A percentile compares a stretch with the other conserved stretches of the same genome.
phyloP scores from a whole-genome alignment of 2,329 filamentous ascomycete species.

The Davidsoniella virescens region DNA sequence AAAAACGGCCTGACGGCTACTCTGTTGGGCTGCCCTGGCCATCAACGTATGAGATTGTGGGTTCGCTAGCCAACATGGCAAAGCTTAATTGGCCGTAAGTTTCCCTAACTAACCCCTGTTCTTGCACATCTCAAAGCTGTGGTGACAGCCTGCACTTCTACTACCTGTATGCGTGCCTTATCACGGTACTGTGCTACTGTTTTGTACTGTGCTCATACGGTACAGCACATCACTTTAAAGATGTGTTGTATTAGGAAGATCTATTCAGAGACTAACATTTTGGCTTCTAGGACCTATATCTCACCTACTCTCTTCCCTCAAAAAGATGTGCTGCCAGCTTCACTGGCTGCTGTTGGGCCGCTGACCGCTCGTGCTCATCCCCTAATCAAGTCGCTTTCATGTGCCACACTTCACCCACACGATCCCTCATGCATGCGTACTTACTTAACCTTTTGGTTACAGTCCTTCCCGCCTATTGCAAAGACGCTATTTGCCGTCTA shows the following conservation, averaged over 20 bases:
- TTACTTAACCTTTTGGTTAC: slow-evolving; percentile 74
- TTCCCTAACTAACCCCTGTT: not conserved
- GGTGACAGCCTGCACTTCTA: not conserved
- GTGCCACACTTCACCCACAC: slow-evolving; percentile 72
- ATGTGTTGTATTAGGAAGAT: slow-evolving; percentile 11
- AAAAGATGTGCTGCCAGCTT: slow-evolving; percentile 46
- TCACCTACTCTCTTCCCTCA: slow-evolving; percentile 76
- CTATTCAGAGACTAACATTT: slow-evolving; percentile 10
- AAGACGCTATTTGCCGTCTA: slow-evolving; percentile 66
- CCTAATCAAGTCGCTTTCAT: slow-evolving; percentile 69
- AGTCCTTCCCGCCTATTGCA: slow-evolving; percentile 61
- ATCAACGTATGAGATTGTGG: slow-evolving; percentile 54
- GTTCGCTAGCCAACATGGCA: slow-evolving; percentile 68
- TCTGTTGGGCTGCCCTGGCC: slow-evolving; percentile 59
- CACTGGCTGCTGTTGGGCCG: slow-evolving; percentile 54
- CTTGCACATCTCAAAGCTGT: not conserved
- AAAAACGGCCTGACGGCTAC: slow-evolving; percentile 51
- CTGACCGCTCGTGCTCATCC: slow-evolving; percentile 77
- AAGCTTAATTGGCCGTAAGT: slow-evolving; percentile 68
- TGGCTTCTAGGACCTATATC: slow-evolving; percentile 45
- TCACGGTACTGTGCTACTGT: not conserved
- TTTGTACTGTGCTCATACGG: not conserved
- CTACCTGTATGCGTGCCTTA: not conserved
- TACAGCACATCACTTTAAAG: not conserved
- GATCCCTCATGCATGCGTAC: slow-evolving; percentile 81